These are phyloP conservation scores for Ceratobasidium sp. DNA, from an alignment of 1,284 basidiomycete genomes.

Conservation along the genomic window DNA sequence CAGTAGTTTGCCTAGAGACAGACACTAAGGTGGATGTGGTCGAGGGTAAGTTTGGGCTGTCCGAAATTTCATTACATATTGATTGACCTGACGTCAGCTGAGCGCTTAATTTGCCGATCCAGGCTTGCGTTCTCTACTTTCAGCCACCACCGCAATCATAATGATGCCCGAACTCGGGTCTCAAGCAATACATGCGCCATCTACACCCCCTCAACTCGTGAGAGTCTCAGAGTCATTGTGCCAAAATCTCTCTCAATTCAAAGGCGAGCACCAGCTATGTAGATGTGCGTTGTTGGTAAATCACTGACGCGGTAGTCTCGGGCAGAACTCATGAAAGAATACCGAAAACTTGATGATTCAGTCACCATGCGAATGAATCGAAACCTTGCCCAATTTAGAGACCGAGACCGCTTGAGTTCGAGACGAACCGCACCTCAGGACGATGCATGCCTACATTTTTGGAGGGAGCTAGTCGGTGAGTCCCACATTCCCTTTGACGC, in stretches of 20 bases:
- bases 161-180: slow-evolving; percentile 66
- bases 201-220: slow-evolving; percentile 69
- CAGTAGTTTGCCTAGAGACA: not conserved
- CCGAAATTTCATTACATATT: slow-evolving; percentile 45
- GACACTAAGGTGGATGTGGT: slow-evolving; percentile 35
- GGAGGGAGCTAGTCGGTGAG: slow-evolving; percentile 87
- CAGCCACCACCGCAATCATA: not conserved
- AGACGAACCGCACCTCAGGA: slow-evolving; percentile 50
- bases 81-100: slow-evolving; percentile 21
- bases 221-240: slow-evolving; percentile 80
- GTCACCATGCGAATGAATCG: slow-evolving; percentile 89
- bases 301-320: slow-evolving; percentile 3
- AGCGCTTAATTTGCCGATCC: slow-evolving; percentile 22
- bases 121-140: not conserved
- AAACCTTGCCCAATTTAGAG: slow-evolving; percentile 82
- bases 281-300: not conserved
- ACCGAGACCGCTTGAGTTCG: slow-evolving; percentile 65
- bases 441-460: slow-evolving; percentile 82
- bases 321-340: slow-evolving; percentile 86
- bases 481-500: slow-evolving; percentile 47
- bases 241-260: slow-evolving; percentile 84
- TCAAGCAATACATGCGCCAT: slow-evolving; percentile 75
- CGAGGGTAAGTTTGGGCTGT: slow-evolving; percentile 35
- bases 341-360: slow-evolving; percentile 85
- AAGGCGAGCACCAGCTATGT: slow-evolving; percentile 67